Evolutionary conservation across 371 early-diverging fungal genomes (phyloP), one percentile per base, ranked within the genome.

Genomic region (Apophysomyces elegans): DNA sequence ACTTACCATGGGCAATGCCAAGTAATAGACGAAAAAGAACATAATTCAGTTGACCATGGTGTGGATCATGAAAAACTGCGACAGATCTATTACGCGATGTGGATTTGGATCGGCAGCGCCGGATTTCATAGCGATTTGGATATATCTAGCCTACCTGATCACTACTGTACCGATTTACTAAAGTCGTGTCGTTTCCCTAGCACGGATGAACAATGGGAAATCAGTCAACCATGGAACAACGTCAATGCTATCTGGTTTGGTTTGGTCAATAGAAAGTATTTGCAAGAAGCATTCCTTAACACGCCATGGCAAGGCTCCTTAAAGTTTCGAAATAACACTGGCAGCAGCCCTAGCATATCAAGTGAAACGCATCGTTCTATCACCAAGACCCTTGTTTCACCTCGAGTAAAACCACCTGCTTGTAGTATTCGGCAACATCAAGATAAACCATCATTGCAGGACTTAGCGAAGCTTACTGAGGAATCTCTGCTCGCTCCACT

Each of bases 21-120:
- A 36, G 26, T 63, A 21, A 21, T n/a, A 8, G 72, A 72, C 46
- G 74, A 74, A n/a, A 62, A 67, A 2, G 64, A 68, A 21, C 67
- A 64, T 32, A 8, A 61, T 35, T 13, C n/a, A 9, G 9, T 9
- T 21, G 59, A 58, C n/a, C 37, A 39, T 11, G 70, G 67, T 2
- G 65, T 45, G 6, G 37, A 64, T 9, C 46, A 77, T 45, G 79
- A 83, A 35, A 47, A 63, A 5, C 58, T 84, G 58, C 80, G 80
- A n/a, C 78, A 80, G 21, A 45, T 84, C 2, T 86, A 80, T 58
- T 83, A 88, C 64, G 84, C 88, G 21, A 84, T 88, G 71, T 81
- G 83, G 73, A 73, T 87, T 9, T 91, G 91, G 91, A 75, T 91
- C 9, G 82, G 80, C 26, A 81, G 89, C 32, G 71, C 73, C 0